phyloP scores from a whole-genome alignment of 371 early-diverging fungal species.

The Apophysomyces ossiformis region DNA sequence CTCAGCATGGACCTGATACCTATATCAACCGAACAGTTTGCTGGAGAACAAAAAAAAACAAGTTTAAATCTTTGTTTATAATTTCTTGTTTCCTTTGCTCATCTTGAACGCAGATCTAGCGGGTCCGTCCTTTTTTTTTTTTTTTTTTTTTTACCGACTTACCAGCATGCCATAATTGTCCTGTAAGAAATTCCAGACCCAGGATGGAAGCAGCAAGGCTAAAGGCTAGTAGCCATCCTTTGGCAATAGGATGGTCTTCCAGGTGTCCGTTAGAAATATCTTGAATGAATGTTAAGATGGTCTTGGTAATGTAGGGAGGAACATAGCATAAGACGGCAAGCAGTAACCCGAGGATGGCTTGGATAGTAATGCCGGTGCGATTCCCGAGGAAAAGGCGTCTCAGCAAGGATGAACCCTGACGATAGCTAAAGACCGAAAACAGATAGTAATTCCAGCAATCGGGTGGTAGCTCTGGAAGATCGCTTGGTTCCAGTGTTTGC shows the following conservation, averaged over 20 bases:
- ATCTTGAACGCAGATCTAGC: not conserved
- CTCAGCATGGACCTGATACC: slow-evolving; percentile 55
- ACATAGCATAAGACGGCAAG: slow-evolving; percentile 37
- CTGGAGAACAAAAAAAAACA: not conserved
- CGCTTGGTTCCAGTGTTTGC: slow-evolving; percentile 32
- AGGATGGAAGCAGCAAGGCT: slow-evolving; percentile 47
- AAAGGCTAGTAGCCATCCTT: slow-evolving; percentile 47
- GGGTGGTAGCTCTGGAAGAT: slow-evolving; percentile 40
- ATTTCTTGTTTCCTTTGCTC: too few relatives aligned
- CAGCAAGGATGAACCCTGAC: slow-evolving; percentile 4
- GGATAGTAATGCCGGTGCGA: slow-evolving; percentile 32
- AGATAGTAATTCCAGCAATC: slow-evolving; percentile 19
- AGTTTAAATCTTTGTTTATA: too few relatives aligned
- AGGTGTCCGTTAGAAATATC: slow-evolving; percentile 22
- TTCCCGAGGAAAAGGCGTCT: slow-evolving; percentile 20
- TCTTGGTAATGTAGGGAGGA: slow-evolving; percentile 42
- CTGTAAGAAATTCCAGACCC: slow-evolving; percentile 41
- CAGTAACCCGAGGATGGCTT: slow-evolving; percentile 27
- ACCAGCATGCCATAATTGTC: slow-evolving; percentile 59
- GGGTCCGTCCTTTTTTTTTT: not conserved
- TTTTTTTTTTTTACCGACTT: not conserved
- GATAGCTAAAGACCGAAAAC: slow-evolving; percentile 28
- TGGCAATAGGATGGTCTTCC: not conserved
- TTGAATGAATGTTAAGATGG: slow-evolving; percentile 31
- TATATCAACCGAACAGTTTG: slow-evolving; percentile 35